These are phyloP conservation scores for Fusarium vanettenii DNA, from an alignment of 2,329 filamentous ascomycete species.

Conservation along the genomic window DNA sequence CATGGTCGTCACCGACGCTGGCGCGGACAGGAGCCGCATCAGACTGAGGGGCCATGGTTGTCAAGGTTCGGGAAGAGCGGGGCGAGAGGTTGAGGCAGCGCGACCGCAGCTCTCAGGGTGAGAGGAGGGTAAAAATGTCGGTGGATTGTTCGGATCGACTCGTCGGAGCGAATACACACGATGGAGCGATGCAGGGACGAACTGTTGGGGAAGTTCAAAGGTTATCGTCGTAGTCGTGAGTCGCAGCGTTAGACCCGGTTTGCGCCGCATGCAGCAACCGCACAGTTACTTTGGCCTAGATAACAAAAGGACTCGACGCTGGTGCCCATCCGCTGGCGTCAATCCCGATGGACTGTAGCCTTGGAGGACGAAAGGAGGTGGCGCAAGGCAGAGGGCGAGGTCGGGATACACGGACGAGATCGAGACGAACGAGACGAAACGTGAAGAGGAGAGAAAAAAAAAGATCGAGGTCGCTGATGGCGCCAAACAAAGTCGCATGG, in stretches of 20 bases:
- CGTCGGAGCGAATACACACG: neutral
- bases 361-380: conserved; percentile 6
- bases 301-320: conserved; percentile 21
- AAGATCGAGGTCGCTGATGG: conserved; percentile 8
- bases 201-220: neutral
- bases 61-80: conserved; percentile 15
- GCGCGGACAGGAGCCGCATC: conserved; percentile 32
- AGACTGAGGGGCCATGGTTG: conserved; percentile 35
- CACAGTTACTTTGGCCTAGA: conserved; percentile 26
- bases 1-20: conserved; percentile 48
- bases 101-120: neutral
- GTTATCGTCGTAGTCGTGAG: conserved; percentile 11
- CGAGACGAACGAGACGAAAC: neutral
- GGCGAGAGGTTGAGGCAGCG: conserved; percentile 13
- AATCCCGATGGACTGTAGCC: conserved; percentile 11
- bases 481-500: conserved; percentile 23
- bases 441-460: conserved; percentile 1
- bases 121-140: neutral
- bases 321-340: conserved; percentile 12
- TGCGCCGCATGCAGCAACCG: conserved; percentile 33
- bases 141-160: neutral
- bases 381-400: neutral
- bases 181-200: neutral
- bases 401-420: neutral
- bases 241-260: conserved; percentile 26